Percentiles rank a stretch among this genome's conserved stretches.
Evolutionary conservation across 305 asterid genomes (phyloP).

Genomic region (Solanum hybrid): DNA sequence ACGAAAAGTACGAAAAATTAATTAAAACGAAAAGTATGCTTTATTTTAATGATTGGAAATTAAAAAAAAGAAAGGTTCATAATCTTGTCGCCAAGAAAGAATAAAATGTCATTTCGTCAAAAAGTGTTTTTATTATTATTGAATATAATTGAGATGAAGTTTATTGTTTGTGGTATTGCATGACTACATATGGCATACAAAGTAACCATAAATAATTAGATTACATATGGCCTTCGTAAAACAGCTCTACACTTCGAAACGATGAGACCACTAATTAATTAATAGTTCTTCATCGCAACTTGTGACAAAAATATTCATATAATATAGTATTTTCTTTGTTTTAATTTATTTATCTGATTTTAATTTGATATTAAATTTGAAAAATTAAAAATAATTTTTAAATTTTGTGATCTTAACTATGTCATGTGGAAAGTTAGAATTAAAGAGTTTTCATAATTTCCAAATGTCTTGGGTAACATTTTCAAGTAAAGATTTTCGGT

Average conservation of each 20-base stretch:
- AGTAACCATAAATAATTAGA: background rate
- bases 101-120: background rate
- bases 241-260: background rate
- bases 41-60: background rate
- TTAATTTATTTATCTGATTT: background rate
- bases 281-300: background rate
- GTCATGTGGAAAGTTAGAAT: background rate
- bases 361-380: background rate
- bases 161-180: background rate
- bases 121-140: background rate
- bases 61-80: background rate
- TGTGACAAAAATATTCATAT: background rate
- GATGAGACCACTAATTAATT: background rate
- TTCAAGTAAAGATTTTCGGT: background rate
- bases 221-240: background rate
- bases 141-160: background rate
- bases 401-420: background rate
- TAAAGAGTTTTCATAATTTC: background rate
- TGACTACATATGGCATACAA: background rate
- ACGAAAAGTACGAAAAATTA: background rate
- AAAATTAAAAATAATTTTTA: background rate
- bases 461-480: background rate
- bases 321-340: background rate
- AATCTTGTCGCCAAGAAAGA: background rate
- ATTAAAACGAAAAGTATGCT: background rate